Conservation (phyloP, 306 rosid species). For the Comarum palustre region DNA sequence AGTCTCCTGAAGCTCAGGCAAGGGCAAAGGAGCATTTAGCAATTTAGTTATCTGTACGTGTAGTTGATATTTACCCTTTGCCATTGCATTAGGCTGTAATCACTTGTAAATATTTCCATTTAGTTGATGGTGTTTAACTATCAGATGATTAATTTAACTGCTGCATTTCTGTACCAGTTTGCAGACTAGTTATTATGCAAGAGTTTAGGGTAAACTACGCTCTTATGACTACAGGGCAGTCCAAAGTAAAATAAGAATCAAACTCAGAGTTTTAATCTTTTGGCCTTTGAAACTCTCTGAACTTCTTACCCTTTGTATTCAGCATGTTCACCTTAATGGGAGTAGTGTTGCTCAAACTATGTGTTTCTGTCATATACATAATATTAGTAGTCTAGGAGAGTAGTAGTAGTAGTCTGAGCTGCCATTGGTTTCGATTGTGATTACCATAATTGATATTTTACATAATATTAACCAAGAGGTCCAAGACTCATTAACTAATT, state of each 20-base stretch:
- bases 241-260: not conserved
- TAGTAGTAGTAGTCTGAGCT: not conserved
- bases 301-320: not conserved
- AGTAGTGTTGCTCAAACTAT: not conserved
- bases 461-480: too few relatives aligned
- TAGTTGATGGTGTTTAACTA: not conserved
- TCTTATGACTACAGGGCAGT: not conserved
- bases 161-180: not conserved
- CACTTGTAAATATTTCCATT: constrained; percentile 24
- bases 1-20: constrained; percentile 19
- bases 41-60: not conserved
- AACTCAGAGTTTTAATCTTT: not conserved
- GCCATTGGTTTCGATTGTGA: not conserved
- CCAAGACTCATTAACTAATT: not conserved
- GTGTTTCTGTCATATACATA: too few relatives aligned
- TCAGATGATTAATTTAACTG: not conserved
- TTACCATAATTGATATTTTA: not conserved
- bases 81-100: constrained; percentile 4
- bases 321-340: not conserved
- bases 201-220: not conserved
- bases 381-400: too few relatives aligned
- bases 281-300: not conserved
- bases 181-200: not conserved
- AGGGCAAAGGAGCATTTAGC: constrained; percentile 21
- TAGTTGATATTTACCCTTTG: not conserved